Evolutionary conservation across 2,329 filamentous ascomycete genomes (phyloP).

Genomic region (Thelonectria olida): DNA sequence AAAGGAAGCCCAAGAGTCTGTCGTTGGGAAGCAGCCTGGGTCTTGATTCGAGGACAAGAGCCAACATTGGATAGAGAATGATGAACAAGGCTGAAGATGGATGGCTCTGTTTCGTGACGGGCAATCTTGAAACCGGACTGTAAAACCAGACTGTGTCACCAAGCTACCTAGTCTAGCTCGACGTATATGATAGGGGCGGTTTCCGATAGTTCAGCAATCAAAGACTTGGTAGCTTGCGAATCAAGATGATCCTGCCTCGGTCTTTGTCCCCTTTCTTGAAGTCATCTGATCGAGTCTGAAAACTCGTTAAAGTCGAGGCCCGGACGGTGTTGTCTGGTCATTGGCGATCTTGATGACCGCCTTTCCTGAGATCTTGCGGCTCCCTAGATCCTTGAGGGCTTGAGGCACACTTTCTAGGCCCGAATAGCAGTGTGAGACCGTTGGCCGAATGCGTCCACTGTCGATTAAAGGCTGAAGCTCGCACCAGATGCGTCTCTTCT

Average conservation of each 20-base stretch:
- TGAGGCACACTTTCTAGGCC: constrained; percentile 59
- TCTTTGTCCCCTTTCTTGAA: background rate
- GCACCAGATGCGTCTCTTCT: constrained; percentile 59
- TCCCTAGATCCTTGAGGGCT: constrained; percentile 61
- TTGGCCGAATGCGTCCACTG: constrained; percentile 57
- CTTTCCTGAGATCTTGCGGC: constrained; percentile 64
- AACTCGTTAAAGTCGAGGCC: constrained; percentile 12
- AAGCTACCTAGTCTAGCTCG: background rate
- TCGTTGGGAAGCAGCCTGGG: background rate
- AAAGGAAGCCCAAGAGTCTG: background rate
- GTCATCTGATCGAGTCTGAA: background rate
- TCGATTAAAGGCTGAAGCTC: constrained; percentile 59
- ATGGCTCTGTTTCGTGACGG: background rate
- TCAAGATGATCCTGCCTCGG: background rate
- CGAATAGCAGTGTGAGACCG: constrained; percentile 59
- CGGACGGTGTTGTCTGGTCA: background rate
- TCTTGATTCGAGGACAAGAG: background rate
- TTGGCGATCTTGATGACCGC: constrained; percentile 56
- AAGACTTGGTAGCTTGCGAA: background rate
- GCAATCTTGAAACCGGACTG: background rate
- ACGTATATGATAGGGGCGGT: background rate
- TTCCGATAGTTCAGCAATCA: background rate
- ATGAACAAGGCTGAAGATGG: background rate
- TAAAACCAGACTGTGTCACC: background rate
- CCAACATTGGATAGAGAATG: background rate